Percentiles rank a stretch among this genome's conserved stretches.
Evolutionary conservation across 495 filamentous ascomycete species (phyloP).

Genomic region (Annulohypoxylon stygium): DNA sequence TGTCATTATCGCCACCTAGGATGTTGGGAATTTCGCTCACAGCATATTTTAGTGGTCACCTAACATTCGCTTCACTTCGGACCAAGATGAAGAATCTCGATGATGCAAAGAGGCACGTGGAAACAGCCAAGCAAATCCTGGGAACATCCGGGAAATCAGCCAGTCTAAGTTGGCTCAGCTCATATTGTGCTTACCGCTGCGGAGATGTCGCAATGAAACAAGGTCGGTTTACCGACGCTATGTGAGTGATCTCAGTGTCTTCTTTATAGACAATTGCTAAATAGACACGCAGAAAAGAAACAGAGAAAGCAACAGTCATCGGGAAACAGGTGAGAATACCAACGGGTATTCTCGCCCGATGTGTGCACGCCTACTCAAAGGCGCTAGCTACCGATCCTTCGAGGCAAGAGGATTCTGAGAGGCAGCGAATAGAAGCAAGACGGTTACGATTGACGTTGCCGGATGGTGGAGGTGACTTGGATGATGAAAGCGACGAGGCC

Average conservation of each 20-base stretch:
- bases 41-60: slow-evolving; percentile 20
- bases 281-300: not conserved
- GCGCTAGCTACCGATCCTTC: slow-evolving; percentile 24
- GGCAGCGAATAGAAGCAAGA: slow-evolving; percentile 23
- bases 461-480: slow-evolving; percentile 22
- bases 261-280: not conserved
- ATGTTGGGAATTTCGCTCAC: not conserved
- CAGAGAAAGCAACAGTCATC: slow-evolving; percentile 20
- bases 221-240: slow-evolving; percentile 20
- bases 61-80: slow-evolving; percentile 24
- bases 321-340: slow-evolving; percentile 25
- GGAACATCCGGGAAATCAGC: slow-evolving; percentile 18
- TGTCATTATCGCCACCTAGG: not conserved
- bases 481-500: slow-evolving; percentile 28
- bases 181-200: slow-evolving; percentile 29
- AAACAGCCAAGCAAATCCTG: slow-evolving; percentile 18
- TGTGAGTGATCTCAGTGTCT: not conserved
- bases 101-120: slow-evolving; percentile 14
- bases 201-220: slow-evolving; percentile 29
- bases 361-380: slow-evolving; percentile 27
- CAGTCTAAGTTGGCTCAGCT: slow-evolving; percentile 34
- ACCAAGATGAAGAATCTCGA: slow-evolving; percentile 18
- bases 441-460: slow-evolving; percentile 13
- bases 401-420: slow-evolving; percentile 18
- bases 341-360: slow-evolving; percentile 21